phyloP scores from a whole-genome alignment of 805 yeast species.

The Grigorovia jiainica region DNA sequence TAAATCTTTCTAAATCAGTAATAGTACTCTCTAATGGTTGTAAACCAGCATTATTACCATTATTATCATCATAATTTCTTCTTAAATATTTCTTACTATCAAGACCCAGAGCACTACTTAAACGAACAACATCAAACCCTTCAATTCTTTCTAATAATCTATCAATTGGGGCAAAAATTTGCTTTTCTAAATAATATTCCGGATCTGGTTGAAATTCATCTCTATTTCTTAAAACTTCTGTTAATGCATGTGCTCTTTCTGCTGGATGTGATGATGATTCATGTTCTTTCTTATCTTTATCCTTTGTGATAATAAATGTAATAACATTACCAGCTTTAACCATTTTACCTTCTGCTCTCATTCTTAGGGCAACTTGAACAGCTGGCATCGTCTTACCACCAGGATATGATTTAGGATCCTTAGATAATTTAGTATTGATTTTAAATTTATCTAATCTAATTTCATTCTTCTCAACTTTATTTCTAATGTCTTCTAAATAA shows the following conservation, averaged over 20 bases:
- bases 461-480: conserved; percentile 49
- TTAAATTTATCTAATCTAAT: conserved; percentile 59
- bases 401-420: conserved; percentile 80
- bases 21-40: conserved; percentile 76
- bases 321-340: conserved; percentile 85
- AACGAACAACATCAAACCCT: conserved; percentile 71
- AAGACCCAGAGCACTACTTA: conserved; percentile 70
- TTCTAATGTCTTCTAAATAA: conserved; percentile 53
- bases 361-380: conserved; percentile 81
- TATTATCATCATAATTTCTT: conserved; percentile 24
- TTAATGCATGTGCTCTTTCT: conserved; percentile 75
- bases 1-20: conserved; percentile 74
- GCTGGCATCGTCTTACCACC: conserved; percentile 76
- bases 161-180: conserved; percentile 82
- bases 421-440: conserved; percentile 81
- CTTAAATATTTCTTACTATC: conserved; percentile 55
- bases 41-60: conserved; percentile 33
- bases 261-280: conserved; percentile 32
- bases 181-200: conserved; percentile 74
- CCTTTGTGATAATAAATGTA: conserved; percentile 65
- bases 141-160: conserved; percentile 78
- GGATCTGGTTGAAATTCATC: conserved; percentile 59
- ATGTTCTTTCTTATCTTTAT: conserved; percentile 24
- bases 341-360: conserved; percentile 74
- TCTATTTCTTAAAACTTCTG: conserved; percentile 52